Percentiles rank a stretch among this genome's conserved stretches.
These are phyloP conservation scores for Flaveria ramosissima DNA, from an alignment of 129 eudicot genomes.

Conservation along the genomic window DNA sequence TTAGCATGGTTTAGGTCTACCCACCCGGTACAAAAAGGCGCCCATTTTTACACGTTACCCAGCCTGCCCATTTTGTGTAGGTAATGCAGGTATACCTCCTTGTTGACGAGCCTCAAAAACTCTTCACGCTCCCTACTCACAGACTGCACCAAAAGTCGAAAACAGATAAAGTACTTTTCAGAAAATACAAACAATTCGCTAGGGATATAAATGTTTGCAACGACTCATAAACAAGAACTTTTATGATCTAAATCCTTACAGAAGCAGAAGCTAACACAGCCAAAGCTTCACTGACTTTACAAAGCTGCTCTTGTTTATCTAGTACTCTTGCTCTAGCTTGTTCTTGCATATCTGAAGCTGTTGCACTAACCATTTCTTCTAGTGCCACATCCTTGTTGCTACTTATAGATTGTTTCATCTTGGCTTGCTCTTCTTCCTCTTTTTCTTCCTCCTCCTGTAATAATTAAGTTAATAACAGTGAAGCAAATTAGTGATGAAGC, in stretches of 20 bases:
- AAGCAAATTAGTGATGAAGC: constrained; percentile 3
- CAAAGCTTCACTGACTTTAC: constrained; percentile 92
- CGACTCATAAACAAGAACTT: constrained; percentile 7
- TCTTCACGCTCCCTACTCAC: constrained; percentile 98
- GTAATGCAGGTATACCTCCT: constrained; percentile 64
- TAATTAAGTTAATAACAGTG: constrained; percentile 8
- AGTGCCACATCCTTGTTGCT: constrained; percentile 70
- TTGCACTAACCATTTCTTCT: constrained; percentile 76
- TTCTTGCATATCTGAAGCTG: constrained; percentile 68
- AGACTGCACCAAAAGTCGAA: constrained; percentile 58
- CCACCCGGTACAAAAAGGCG: neutral
- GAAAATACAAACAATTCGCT: constrained; percentile 14
- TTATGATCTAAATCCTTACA: constrained; percentile 44
- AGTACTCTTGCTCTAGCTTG: constrained; percentile 57
- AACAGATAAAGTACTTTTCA: neutral
- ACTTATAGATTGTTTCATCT: constrained; percentile 50
- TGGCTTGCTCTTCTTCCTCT: constrained; percentile 83
- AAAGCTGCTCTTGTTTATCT: constrained; percentile 90
- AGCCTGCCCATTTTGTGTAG: neutral
- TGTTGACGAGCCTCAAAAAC: constrained; percentile 83
- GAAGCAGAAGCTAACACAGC: constrained; percentile 98
- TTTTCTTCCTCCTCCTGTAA: constrained; percentile 85
- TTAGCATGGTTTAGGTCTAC: neutral
- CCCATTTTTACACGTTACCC: neutral
- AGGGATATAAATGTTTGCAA: constrained; percentile 7